Conservation (phyloP, 208 protist genomes). For the Acanthamoeba castellanii region DNA sequence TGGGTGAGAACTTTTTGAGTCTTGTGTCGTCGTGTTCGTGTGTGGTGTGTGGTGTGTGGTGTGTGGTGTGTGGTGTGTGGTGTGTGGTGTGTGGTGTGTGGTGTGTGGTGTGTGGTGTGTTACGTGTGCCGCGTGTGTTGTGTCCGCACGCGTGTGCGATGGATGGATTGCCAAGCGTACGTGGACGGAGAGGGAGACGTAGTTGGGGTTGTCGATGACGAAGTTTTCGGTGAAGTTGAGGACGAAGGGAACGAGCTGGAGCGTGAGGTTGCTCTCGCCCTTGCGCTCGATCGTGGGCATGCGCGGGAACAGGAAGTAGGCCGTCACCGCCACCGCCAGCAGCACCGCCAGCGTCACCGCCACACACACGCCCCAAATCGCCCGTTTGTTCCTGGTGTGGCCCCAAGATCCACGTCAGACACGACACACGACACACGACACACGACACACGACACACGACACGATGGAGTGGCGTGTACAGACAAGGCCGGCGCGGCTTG, state of each 20-base stretch:
- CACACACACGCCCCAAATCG: background rate
- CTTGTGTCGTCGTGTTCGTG: too few species aligned
- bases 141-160: background rate
- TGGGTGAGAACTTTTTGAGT: background rate
- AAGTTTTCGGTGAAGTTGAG: conserved; percentile 31
- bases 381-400: background rate
- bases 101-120: too few species aligned
- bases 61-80: too few species aligned
- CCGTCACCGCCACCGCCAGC: background rate
- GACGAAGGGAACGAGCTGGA: background rate
- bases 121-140: too few species aligned
- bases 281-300: background rate
- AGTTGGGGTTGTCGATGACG: conserved; percentile 7
- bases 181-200: conserved; percentile 26
- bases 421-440: background rate
- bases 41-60: too few species aligned
- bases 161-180: background rate
- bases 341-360: conserved; percentile 8
- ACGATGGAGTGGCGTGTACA: background rate
- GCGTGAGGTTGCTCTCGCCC: conserved; percentile 1
- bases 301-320: background rate
- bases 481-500: background rate
- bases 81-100: too few species aligned
- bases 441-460: background rate
- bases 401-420: too few species aligned